Percentiles rank a stretch among this genome's conserved stretches.
phyloP scores from a whole-genome alignment of 345 rosid species.

The Sonneratia alba region DNA sequence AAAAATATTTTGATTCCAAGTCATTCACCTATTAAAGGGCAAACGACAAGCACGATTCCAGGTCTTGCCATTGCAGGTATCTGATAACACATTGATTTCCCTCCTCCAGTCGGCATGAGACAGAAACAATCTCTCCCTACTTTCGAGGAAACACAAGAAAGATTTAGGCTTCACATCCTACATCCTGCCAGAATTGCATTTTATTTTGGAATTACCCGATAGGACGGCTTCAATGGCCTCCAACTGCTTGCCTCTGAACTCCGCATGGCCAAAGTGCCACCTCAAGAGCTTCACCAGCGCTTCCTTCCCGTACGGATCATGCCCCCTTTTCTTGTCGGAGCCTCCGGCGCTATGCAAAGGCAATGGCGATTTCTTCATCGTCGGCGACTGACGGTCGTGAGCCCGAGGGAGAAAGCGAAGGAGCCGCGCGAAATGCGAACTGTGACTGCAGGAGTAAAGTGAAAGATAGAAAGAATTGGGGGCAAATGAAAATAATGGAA shows the following conservation, averaged over 20 bases:
- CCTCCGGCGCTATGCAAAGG: slow-evolving; percentile 42
- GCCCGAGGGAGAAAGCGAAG: background rate
- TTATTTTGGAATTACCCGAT: slow-evolving; percentile 13
- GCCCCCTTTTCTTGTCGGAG: slow-evolving; percentile 17
- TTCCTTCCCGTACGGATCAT: slow-evolving; percentile 42
- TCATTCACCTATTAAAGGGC: slow-evolving; percentile 76
- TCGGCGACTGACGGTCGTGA: background rate
- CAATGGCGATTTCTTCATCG: slow-evolving; percentile 67
- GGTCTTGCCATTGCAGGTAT: slow-evolving; percentile 82
- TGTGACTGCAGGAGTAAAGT: background rate
- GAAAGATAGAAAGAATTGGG: background rate
- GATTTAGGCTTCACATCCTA: background rate
- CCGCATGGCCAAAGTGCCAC: slow-evolving; percentile 86
- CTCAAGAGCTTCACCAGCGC: slow-evolving; percentile 72
- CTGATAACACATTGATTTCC: slow-evolving; percentile 95
- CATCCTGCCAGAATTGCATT: background rate
- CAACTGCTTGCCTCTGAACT: slow-evolving; percentile 79
- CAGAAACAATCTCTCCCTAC: slow-evolving; percentile 89
- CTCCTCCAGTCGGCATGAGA: slow-evolving; percentile 97
- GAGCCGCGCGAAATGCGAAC: background rate
- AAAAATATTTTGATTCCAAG: background rate
- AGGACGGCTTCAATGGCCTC: slow-evolving; percentile 84
- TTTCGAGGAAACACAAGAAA: background rate
- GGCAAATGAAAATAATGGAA: background rate
- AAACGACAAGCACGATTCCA: slow-evolving; percentile 87